Percentiles rank a stretch among this genome's conserved stretches.
Conservation (phyloP, 768 basidiomycete genomes). For the Tricholoma bakamatsutake region DNA sequence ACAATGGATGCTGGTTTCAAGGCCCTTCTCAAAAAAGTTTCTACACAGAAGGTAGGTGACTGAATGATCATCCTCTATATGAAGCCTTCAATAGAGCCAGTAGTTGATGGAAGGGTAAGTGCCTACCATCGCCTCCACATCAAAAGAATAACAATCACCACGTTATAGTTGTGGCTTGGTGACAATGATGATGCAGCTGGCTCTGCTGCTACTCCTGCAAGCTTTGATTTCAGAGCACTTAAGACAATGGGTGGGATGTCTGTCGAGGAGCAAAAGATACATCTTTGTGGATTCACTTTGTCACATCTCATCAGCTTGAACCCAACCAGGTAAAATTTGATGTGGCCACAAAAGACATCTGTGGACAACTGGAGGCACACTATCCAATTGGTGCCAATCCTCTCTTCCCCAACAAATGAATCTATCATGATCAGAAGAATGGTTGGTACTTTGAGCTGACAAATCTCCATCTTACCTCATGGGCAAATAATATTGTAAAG, state of each 20-base stretch:
- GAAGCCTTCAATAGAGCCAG: neutral
- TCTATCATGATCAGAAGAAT: neutral
- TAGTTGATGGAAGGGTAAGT: too few species aligned
- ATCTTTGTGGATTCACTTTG: neutral
- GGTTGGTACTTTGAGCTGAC: constrained; percentile 1
- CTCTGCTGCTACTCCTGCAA: too few species aligned
- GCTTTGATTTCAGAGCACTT: neutral
- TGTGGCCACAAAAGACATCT: neutral
- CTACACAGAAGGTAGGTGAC: neutral
- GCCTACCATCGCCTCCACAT: neutral
- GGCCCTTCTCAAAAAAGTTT: neutral
- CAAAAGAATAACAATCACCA: neutral
- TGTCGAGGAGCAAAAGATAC: neutral
- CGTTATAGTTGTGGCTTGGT: neutral
- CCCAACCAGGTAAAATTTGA: constrained; percentile 1
- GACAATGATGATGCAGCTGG: neutral
- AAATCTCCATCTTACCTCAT: neutral
- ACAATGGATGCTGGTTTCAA: neutral
- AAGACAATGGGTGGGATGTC: neutral
- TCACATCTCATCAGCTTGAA: neutral
- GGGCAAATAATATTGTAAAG: constrained; percentile 1
- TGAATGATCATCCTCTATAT: neutral
- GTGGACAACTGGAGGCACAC: neutral
- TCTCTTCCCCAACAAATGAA: neutral
- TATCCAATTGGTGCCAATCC: neutral